Base-by-base conservation (phyloP, 441 rosid species). In the Aquilaria agallochum region DNA sequence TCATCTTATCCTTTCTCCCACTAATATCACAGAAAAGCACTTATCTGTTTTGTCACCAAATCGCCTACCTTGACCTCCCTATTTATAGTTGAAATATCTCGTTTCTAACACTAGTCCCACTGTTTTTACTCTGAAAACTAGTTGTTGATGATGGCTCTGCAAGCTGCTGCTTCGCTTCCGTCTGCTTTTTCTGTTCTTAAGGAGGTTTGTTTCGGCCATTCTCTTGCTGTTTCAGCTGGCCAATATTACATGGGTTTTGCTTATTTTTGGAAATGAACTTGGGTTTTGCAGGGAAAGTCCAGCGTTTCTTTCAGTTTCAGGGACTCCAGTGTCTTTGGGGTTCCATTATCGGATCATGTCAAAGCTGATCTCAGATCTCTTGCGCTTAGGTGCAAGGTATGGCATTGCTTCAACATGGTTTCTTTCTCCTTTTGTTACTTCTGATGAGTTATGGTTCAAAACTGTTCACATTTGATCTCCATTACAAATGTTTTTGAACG, bases 281-380 rank as follows among this genome's bases (percentile, higher is more conserved):
- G 58, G 13, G 36, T 45, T 53, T 76, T 68, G 68, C 85, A 90
- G 97, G 94, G 80, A 2, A 89, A 80, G 51, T 59, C 70, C 9
- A 53, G 70, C 67, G 76, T 79, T 31, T 84, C 87, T 58, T 78
- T 82, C 70, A 81, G 87, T 58, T 80, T 81, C 70, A 94, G 88
- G 83, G 92, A 91, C 49, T 91, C 97, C 2, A 77, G 77, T 67
- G 73, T 94, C 3, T 89, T 89, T 65, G 97, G 97, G 52, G 87
- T 74, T 65, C 87, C 98, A 62, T 34, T 90, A n/a, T 61, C 86
- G 12, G 94, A 86, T 56, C 77, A 79, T 55, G 64, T 70, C 65
- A 89, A 81, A 76, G 53, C 84, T 67, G 91, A 87, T 40, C 75
- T 79, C 72, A 73, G 68, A 61, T 77, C 80, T 68, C 84, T 88